A percentile compares a stretch with the other conserved stretches of the same genome.
phyloP scores from a whole-genome alignment of 2,329 filamentous ascomycete genomes.

The Ceratocystis ficicola region DNA sequence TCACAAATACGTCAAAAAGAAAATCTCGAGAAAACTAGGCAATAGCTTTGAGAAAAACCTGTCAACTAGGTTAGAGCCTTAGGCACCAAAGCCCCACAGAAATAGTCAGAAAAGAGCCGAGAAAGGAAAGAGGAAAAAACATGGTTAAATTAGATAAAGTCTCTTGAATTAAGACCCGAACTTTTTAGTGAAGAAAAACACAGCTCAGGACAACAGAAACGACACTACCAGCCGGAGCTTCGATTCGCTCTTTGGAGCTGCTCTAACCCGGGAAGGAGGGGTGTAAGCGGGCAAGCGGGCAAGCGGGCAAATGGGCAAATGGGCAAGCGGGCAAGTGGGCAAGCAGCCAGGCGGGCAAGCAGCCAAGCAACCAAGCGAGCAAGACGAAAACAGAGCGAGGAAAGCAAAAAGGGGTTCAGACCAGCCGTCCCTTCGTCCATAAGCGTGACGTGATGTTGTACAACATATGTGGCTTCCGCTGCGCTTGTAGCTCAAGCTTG shows the following conservation, averaged over 20 bases:
- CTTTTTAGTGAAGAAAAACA: neutral
- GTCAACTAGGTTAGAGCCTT: conserved; percentile 1
- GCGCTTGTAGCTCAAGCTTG: too few species aligned
- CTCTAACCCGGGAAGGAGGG: neutral
- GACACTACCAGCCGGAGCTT: neutral
- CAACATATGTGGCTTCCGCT: too few species aligned
- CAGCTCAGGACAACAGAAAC: neutral
- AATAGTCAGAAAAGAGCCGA: neutral
- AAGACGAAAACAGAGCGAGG: too few species aligned
- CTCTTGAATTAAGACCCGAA: neutral
- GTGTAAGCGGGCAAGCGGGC: neutral
- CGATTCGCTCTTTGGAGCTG: neutral
- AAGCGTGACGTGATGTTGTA: too few species aligned
- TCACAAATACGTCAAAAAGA: neutral
- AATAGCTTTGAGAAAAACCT: neutral
- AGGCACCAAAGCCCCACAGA: neutral
- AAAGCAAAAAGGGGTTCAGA: too few species aligned
- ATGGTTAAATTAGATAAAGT: neutral
- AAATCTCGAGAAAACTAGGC: conserved; percentile 1
- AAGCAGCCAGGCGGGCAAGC: rapidly evolving
- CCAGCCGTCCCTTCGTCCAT: too few species aligned
- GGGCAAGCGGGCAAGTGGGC: too few species aligned
- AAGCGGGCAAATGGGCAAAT: too few species aligned
- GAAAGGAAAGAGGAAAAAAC: neutral
- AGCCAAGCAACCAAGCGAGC: too few species aligned